Percentiles rank a stretch among this genome's conserved stretches.
Evolutionary conservation across 176 grass and related monocot species (phyloP).

Genomic region (Oryza australiensis): DNA sequence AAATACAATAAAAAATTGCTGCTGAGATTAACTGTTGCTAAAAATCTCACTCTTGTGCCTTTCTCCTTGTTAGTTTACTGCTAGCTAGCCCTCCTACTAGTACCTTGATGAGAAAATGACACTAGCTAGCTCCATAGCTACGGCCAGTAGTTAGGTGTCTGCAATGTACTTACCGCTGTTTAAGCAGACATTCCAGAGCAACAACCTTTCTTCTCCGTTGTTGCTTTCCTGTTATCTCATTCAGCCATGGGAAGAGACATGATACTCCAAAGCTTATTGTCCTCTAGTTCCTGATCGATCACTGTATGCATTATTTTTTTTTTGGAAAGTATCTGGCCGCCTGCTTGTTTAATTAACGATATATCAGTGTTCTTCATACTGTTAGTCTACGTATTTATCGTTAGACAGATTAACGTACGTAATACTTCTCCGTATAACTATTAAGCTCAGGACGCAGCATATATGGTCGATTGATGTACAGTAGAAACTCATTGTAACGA

Average conservation of each 20-base stretch:
- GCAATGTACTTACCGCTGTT: constrained; percentile 5
- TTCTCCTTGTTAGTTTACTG: constrained; percentile 41
- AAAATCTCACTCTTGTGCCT: neutral
- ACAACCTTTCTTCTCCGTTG: constrained; percentile 17
- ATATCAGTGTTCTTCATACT: neutral
- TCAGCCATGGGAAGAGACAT: constrained; percentile 15
- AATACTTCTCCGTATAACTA: too few species aligned
- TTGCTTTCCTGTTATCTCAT: constrained; percentile 41
- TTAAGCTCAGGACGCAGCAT: neutral
- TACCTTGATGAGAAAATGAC: constrained; percentile 12
- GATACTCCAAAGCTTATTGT: constrained; percentile 35
- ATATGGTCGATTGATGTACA: neutral
- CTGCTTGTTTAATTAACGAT: neutral
- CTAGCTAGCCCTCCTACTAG: neutral
- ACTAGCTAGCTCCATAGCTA: neutral
- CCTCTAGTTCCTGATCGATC: constrained; percentile 31
- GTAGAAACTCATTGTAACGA: neutral
- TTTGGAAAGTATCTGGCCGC: neutral
- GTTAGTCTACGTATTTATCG: neutral
- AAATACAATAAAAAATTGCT: neutral
- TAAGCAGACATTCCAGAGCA: constrained; percentile 18
- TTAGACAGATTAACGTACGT: too few species aligned
- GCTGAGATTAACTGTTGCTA: neutral
- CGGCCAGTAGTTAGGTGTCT: constrained; percentile 19
- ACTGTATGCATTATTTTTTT: too few species aligned